Evolutionary conservation across 2,329 filamentous ascomycete species (phyloP).

Genomic region (Sporothrix mexicana): DNA sequence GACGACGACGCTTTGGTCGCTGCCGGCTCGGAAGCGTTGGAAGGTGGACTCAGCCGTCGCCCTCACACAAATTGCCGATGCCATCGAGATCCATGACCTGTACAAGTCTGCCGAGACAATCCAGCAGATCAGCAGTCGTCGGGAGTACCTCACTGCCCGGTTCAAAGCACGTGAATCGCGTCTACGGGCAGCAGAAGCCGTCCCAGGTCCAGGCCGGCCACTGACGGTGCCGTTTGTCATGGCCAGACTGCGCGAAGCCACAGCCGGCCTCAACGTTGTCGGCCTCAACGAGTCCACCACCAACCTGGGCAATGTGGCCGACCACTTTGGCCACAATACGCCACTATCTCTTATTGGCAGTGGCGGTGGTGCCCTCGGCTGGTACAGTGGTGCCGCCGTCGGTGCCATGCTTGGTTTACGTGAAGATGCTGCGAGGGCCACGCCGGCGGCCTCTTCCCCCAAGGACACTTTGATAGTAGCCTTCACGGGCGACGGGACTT

Average conservation of each 20-base stretch:
- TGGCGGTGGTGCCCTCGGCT: neutral
- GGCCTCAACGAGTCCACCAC: slow-evolving; percentile 15
- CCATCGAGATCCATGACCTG: neutral
- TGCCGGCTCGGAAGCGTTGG: neutral
- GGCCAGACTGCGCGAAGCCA: neutral
- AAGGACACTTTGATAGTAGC: neutral
- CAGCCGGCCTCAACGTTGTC: neutral
- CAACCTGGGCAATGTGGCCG: neutral
- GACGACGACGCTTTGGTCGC: neutral
- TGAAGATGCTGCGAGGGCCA: neutral
- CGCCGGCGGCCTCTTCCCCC: neutral
- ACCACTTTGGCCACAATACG: neutral
- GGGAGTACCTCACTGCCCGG: neutral
- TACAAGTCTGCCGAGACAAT: neutral
- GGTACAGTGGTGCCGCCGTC: slow-evolving; percentile 13
- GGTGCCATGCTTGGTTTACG: slow-evolving; percentile 10
- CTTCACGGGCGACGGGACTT: slow-evolving; percentile 1
- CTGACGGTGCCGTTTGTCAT: slow-evolving; percentile 13
- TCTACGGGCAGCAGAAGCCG: neutral
- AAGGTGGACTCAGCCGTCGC: slow-evolving; percentile 6
- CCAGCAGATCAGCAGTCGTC: neutral
- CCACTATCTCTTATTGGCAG: neutral
- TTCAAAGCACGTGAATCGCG: neutral
- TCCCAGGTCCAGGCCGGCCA: neutral
- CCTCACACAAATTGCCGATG: neutral